Percentiles rank a stretch among this genome's conserved stretches.
phyloP scores from a whole-genome alignment of 305 asterid species.

The Fraxinus greggii region DNA sequence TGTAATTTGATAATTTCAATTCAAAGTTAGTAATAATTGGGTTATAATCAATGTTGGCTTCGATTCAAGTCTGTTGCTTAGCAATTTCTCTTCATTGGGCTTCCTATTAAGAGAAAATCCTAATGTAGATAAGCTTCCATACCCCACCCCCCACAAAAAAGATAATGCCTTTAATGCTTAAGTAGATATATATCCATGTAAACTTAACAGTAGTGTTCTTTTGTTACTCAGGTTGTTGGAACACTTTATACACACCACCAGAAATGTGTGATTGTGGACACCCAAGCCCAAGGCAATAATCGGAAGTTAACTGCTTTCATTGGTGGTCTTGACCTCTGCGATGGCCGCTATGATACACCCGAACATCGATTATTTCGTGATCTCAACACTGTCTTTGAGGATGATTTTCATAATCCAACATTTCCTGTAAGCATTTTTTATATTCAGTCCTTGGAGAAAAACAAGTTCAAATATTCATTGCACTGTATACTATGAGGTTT shows the following conservation, averaged over 20 bases:
- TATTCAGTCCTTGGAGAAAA: neutral
- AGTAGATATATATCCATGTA: neutral
- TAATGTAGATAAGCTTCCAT: neutral
- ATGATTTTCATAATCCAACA: conserved; percentile 82
- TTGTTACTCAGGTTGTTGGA: conserved; percentile 74
- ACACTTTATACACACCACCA: conserved; percentile 95
- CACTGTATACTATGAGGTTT: neutral
- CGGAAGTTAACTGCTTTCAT: conserved; percentile 74
- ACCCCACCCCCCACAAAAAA: no score
- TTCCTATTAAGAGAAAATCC: neutral
- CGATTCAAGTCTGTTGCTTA: neutral
- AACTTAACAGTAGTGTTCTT: neutral
- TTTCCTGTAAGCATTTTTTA: conserved; percentile 49
- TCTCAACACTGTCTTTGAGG: conserved; percentile 68
- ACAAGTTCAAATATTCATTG: neutral
- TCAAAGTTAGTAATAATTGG: neutral
- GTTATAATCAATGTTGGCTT: neutral
- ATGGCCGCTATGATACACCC: conserved; percentile 96
- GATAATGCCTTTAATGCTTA: neutral
- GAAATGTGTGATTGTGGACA: conserved; percentile 91
- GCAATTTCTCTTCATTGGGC: neutral
- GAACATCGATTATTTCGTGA: conserved; percentile 76
- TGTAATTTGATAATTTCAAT: neutral
- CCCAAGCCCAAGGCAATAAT: conserved; percentile 74
- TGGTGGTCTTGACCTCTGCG: conserved; percentile 93